Percentiles rank a stretch among this genome's conserved stretches.
Evolutionary conservation across 1,284 basidiomycete genomes (phyloP).

Genomic region (Cryptococcus sp.): DNA sequence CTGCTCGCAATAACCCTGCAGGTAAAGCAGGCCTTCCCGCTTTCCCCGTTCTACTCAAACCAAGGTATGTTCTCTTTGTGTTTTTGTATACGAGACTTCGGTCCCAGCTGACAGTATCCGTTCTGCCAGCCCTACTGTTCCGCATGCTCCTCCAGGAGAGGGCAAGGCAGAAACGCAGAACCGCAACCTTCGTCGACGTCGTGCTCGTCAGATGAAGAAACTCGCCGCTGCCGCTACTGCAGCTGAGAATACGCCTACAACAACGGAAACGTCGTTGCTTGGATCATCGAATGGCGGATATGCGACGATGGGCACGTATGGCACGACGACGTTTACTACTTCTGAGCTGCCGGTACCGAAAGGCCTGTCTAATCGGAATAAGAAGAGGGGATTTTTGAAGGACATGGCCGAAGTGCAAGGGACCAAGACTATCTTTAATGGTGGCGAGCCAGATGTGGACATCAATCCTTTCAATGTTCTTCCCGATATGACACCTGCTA

Average conservation of each 20-base stretch:
- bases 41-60: slow-evolving; percentile 7
- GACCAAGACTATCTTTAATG: slow-evolving; percentile 37
- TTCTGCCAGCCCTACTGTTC: neutral
- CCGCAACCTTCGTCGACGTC: slow-evolving; percentile 40
- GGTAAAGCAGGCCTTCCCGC: neutral
- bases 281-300: too few relatives aligned
- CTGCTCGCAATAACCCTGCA: too few relatives aligned
- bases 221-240: slow-evolving; percentile 1
- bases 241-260: neutral
- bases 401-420: slow-evolving; percentile 38
- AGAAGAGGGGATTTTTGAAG: slow-evolving; percentile 47
- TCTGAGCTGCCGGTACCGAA: slow-evolving; percentile 22
- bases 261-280: neutral
- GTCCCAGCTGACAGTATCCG: neutral
- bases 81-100: too few relatives aligned
- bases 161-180: slow-evolving; percentile 44
- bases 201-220: slow-evolving; percentile 29
- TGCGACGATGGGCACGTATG: neutral
- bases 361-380: slow-evolving; percentile 46
- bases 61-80: slow-evolving; percentile 6
- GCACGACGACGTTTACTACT: slow-evolving; percentile 2
- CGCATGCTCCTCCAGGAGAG: slow-evolving; percentile 39
- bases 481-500: neutral
- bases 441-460: neutral
- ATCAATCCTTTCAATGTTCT: too few relatives aligned